Evolutionary conservation across 192 early-diverging fungal species (phyloP), one percentile per base, ranked within the genome.

Genomic region (Lunasporangiospora selenospora): DNA sequence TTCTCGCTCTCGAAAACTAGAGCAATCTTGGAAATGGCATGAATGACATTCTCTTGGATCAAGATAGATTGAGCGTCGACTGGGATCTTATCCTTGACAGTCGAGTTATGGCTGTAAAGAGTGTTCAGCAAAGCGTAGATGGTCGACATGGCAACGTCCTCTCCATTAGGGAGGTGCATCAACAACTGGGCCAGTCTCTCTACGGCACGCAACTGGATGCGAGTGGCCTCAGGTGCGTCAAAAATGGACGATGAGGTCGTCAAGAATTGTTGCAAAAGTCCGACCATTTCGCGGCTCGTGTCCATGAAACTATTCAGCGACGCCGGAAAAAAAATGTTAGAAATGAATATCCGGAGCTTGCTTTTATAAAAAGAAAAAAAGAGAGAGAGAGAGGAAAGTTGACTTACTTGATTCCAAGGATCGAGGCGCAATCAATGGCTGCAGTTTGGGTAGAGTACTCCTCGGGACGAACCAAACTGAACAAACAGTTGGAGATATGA

Each of bases 241-340:
- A 85, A 85, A 21, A 83, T 81, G 18, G 81, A 62, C 44, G 79
- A 84, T 15, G 85, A 77, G 18, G 81, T 78, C 0, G 77, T 81
- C 33, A 87, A 45, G 30, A 84, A 87, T 45, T 81, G 79, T 8
- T 79, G 76, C 38, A 87, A 58, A 19, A 65, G 64, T 9, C 75
- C 67, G 11, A 65, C 70, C 79, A 82, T 83, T 45, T 70, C 75
- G 44, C 53, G 46, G 13, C 61, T 71, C 1, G 67, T 56, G 24
- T 65, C 58, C 26, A 21, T 23, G 45, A 70, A 79, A 57, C 77
- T 79, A 65, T 33, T 30, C 29, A 36, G 33, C 4, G 18, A 49
- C 9, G 16, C 2, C 9, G 29, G 24, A 23, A 42, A 0, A 44
- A 21, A 43, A 7, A 18, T 3, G 21, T 13, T 33, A 47, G 18